Base-by-base conservation (phyloP, 805 yeast genomes). In the Suhomyces kilbournensis region DNA sequence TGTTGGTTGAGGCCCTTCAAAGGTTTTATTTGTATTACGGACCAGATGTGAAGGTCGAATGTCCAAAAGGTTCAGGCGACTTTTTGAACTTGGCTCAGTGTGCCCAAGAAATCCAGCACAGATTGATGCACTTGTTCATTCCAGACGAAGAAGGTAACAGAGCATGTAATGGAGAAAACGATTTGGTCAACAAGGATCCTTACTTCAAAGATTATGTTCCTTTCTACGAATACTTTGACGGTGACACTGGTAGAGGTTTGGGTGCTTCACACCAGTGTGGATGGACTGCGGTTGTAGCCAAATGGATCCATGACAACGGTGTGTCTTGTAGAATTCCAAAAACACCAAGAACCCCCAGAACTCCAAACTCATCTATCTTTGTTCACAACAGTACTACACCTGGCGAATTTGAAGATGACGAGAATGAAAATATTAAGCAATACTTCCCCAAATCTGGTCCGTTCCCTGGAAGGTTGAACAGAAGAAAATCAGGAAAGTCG, bases 201-300 rank as follows among this genome's bases (percentile, higher is more conserved):
- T 66, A 81, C 65, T 92, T 90, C 75, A 81, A 80, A 61, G 96
- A 90, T 55, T 80, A 81, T 57, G 80, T 89, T 43, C 85, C 88
- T 56, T 91, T 89, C 66, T 88, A 82, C 66, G 97, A 91, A 73
- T 91, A 86, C 67, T 91, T 91, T 66, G 96, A 91, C 63, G 97
- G 96, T 59, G 97, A 91, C 66, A 87, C 94, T 2, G 97, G 97
- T 39, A 81, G 96, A 59, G 97, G 97, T 5, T 72, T 91, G 52
- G 97, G 97, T 32, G 90, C 97, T 1, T 84, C 91, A 49, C 97
- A 92, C 74, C 97, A 91, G 72, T 86, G 91, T 76, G 97, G 97
- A 10, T 91, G 97, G 97, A 91, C 97, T 1, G 92, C 96, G 0
- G 77, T 92, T 45, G 94, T 90, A 49, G 96, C 96, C 43, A 88